phyloP scores from a whole-genome alignment of 2,329 filamentous ascomycete genomes.

The Fusarium subglutinans region DNA sequence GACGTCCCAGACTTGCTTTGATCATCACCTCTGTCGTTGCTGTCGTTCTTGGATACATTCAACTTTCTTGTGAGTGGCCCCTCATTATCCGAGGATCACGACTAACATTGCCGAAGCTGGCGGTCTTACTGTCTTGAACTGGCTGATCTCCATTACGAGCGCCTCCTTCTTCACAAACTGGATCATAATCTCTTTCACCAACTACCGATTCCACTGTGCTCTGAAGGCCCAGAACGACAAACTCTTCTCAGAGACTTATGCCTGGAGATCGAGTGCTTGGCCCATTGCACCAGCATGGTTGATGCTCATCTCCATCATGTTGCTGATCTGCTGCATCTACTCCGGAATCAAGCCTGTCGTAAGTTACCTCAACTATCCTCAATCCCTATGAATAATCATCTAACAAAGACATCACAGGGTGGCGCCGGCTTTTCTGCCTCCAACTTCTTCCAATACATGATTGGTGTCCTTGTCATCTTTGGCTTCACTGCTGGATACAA shows the following conservation, averaged over 20 bases:
- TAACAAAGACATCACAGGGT: background rate
- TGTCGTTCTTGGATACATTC: constrained; percentile 20
- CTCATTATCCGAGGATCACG: background rate
- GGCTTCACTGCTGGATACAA: constrained; percentile 34
- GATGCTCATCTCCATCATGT: constrained; percentile 8
- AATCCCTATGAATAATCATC: rapidly evolving
- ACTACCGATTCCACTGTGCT: constrained; percentile 26
- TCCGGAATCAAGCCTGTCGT: constrained; percentile 13
- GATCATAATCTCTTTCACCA: constrained; percentile 31
- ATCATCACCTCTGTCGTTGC: constrained; percentile 4
- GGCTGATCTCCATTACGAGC: constrained; percentile 31
- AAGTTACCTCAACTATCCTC: background rate
- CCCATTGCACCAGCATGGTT: constrained; percentile 12
- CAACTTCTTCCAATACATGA: background rate
- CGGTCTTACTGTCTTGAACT: constrained; percentile 21
- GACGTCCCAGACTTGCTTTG: constrained; percentile 22
- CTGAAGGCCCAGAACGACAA: constrained; percentile 21
- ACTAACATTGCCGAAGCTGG: background rate
- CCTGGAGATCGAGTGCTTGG: constrained; percentile 22
- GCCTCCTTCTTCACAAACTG: constrained; percentile 33
- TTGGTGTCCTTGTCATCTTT: constrained; percentile 25
- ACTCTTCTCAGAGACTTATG: constrained; percentile 25
- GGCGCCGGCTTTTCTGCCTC: background rate
- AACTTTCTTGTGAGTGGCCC: background rate
- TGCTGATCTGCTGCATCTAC: constrained; percentile 9